Base-by-base conservation (phyloP, 2,329 filamentous ascomycete species). In the Fusarium denticulatum region DNA sequence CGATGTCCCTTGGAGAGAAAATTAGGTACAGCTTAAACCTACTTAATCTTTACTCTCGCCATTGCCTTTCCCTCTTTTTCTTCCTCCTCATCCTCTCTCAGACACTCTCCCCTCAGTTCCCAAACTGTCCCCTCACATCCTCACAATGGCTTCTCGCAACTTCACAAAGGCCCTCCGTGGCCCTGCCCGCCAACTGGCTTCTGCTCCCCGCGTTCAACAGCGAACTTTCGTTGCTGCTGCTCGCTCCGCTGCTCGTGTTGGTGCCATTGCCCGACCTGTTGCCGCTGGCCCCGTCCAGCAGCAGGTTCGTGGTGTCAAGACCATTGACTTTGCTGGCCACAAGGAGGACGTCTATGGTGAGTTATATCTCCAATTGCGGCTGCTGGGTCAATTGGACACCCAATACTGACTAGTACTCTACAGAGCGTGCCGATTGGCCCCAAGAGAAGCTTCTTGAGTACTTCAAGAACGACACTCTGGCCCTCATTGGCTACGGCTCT, bases 401-500 rank as follows among this genome's bases (percentile, higher is more conserved):
- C 12, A 46, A 63, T 64, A 32, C 80, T 84, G 67, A 82, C 69
- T 45, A 66, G 49, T 72, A 79, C 66, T n/a, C 43, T 68, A 61
- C 28, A 96, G 96, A 99, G 91, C 95, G 96, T 87, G 94, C 90
- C 83, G 96, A 99, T 89, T 99, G 96, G 96, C 96, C 96, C 78
- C 91, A 93, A 85, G 96, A 98, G 90, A 98, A 97, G 93, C 94
- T 99, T 83, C 88, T 96, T 84, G 94, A 98, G 77, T 99, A 96
- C 92, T 99, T 99, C 94, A 98, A 98, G 91, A 91, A 99, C 88
- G 96, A 99, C 87, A 98, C 96, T 79, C 94, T 99, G 80, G 96
- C 96, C 82, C 93, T 99, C 82, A 99, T 99, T 86, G 96, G 96
- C 84, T 99, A 99, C 87, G 96, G 89, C 81, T 98, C 95, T 75